Base-by-base conservation (phyloP, 2,329 filamentous ascomycete species). In the Paecilomyces variotii region DNA sequence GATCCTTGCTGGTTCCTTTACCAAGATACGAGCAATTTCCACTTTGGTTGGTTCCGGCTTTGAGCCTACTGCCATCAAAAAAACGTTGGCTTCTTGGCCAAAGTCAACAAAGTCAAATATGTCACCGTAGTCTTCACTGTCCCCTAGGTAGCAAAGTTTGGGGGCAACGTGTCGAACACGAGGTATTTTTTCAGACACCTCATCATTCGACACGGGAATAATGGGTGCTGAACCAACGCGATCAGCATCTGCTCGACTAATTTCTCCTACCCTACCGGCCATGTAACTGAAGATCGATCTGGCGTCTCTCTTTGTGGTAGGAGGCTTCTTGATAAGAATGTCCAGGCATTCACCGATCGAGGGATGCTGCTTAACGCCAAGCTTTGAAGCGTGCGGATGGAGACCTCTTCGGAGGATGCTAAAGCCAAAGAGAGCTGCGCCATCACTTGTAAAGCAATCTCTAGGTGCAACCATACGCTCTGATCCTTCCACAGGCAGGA, bases 31-130 rank as follows among this genome's bases (percentile, higher is more conserved):
- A 3, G 92, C 93, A 64, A 99, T 84, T 72, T 99, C 94, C 2
- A 84, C 72, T 66, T 90, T 94, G 2, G 88, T 95, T 3, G 94
- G 94, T 72, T 99, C 93, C 62, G 85, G 87, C 74, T 96, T 97
- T 2, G 91, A 93, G 9, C 94, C 94, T 63, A 92, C 90, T 62
- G 90, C 89, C 65, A 91, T 84, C 19, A 99, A 77, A 68, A 99
- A 99, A 0, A 88, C 80, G 67, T 97, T 97, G 1, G 90, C 93
- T 69, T 93, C 87, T 34, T 82, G 78, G 0, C 93, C 91, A 76
- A 97, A 99, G 70, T 97, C 90, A 12, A 97, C 92, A 73, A 97
- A 99, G 70, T 97, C 91, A 64, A 99, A 96, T 32, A 99, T 95
- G 32, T 96, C 89, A 10, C 85, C 88, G 67, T 95, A 99, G 64